phyloP scores from a whole-genome alignment of 192 early-diverging fungal species.

The Backusella circina region DNA sequence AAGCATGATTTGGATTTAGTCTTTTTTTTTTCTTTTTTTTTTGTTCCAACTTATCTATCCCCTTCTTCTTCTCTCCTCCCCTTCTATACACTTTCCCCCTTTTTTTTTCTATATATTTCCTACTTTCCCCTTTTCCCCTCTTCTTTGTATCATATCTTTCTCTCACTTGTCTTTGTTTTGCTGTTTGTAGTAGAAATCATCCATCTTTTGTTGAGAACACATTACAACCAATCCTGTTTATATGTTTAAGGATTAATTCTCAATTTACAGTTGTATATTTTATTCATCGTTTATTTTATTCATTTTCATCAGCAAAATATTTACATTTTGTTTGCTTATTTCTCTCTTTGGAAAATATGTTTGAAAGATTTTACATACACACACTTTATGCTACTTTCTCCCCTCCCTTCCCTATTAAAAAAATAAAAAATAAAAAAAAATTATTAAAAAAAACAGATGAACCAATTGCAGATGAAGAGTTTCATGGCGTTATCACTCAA shows the following conservation, averaged over 20 bases:
- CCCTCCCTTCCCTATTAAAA: neutral
- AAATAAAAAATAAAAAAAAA: neutral
- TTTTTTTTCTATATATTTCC: too few species aligned
- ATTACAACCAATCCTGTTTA: neutral
- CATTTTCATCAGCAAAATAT: neutral
- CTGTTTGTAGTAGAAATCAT: neutral
- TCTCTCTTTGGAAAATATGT: neutral
- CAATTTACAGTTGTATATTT: neutral
- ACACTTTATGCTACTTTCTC: neutral
- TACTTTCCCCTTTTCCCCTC: neutral
- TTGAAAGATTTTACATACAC: neutral
- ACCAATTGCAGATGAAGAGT: neutral
- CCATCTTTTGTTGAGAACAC: neutral
- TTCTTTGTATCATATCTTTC: neutral
- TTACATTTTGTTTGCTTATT: neutral
- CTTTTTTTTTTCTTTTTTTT: neutral
- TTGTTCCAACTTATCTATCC: neutral
- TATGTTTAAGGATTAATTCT: constrained; percentile 4
- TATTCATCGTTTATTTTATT: neutral
- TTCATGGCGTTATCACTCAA: neutral
- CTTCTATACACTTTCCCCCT: too few species aligned
- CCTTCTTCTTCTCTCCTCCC: too few species aligned
- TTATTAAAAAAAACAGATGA: neutral
- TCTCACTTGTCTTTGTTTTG: constrained; percentile 6
- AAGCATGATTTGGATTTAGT: neutral